Evolutionary conservation across 495 filamentous ascomycete genomes (phyloP).

Genomic region (Podospora pseudopauciseta): DNA sequence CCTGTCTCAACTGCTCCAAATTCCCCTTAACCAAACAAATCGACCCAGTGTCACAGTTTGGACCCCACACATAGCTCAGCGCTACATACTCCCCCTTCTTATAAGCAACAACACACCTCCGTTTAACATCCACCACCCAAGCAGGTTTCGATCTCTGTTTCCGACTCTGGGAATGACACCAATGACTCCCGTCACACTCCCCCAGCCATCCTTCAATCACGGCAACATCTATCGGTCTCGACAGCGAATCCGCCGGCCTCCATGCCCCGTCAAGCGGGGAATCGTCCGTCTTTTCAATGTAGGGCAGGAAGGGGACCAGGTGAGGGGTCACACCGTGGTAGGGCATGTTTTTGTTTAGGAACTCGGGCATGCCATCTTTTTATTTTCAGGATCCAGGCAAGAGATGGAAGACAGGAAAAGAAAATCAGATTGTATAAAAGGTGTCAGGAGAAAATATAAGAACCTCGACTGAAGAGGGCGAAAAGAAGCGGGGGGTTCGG

Average conservation of each 20-base stretch:
- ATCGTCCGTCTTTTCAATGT: constrained; percentile 19
- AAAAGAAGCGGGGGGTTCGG: not conserved
- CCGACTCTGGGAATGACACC: constrained; percentile 7
- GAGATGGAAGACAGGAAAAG: not conserved
- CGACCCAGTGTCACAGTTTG: not conserved
- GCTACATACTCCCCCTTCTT: constrained; percentile 16
- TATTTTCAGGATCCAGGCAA: not conserved
- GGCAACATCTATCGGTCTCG: constrained; percentile 14
- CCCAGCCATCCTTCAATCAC: constrained; percentile 14
- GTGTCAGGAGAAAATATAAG: not conserved
- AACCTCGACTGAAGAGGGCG: not conserved
- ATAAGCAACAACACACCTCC: constrained; percentile 14
- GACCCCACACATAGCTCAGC: constrained; percentile 30
- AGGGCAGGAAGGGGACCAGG: constrained; percentile 19
- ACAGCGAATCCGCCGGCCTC: constrained; percentile 13
- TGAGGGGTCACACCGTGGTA: constrained; percentile 18
- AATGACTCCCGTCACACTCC: constrained; percentile 18
- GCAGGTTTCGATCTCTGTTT: not conserved
- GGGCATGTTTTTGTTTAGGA: constrained; percentile 8
- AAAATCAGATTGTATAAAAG: no score
- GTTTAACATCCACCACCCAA: constrained; percentile 20
- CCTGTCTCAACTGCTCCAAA: not conserved
- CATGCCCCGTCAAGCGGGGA: not conserved
- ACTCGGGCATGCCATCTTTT: not conserved
- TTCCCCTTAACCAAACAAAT: constrained; percentile 11